Evolutionary conservation across 2,329 filamentous ascomycete species (phyloP).

Genomic region (Leptographium wingfieldii): DNA sequence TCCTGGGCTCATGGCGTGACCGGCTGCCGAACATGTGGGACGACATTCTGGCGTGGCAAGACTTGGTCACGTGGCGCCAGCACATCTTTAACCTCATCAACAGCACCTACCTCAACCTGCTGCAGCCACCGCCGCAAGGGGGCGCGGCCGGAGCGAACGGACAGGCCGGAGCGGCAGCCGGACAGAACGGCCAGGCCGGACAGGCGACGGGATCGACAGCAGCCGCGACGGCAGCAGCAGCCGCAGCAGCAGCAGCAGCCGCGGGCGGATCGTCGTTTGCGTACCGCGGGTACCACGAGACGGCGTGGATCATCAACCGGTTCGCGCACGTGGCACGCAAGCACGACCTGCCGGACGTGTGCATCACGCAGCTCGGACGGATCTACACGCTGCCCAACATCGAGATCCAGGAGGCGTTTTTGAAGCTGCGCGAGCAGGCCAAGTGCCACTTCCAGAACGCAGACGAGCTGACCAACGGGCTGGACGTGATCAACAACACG

Average conservation of each 20-base stretch:
- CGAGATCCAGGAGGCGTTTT: slow-evolving; percentile 96
- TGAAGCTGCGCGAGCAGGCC: slow-evolving; percentile 96
- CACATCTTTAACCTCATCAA: slow-evolving; percentile 99
- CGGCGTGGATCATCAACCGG: slow-evolving; percentile 98
- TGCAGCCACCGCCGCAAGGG: slow-evolving; percentile 54
- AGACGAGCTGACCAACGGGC: slow-evolving; percentile 76
- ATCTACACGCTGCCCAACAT: slow-evolving; percentile 99
- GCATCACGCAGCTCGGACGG: slow-evolving; percentile 89
- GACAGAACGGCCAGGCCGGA: no score
- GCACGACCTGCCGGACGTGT: slow-evolving; percentile 92
- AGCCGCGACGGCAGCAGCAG: neutral
- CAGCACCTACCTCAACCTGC: slow-evolving; percentile 72
- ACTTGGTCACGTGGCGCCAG: slow-evolving; percentile 98
- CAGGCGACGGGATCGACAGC: neutral
- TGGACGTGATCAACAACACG: slow-evolving; percentile 99
- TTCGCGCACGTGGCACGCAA: slow-evolving; percentile 97
- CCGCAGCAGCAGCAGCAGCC: slow-evolving; percentile 23
- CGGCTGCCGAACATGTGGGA: slow-evolving; percentile 96
- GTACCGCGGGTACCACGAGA: slow-evolving; percentile 95
- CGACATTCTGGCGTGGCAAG: slow-evolving; percentile 98
- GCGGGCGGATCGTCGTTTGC: slow-evolving; percentile 89
- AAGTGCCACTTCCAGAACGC: slow-evolving; percentile 98
- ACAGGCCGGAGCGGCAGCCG: neutral
- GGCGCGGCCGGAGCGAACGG: neutral
- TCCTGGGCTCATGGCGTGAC: slow-evolving; percentile 91